Evolutionary conservation across 2,329 filamentous ascomycete genomes (phyloP).

Genomic region (Calonectria ilicicola): DNA sequence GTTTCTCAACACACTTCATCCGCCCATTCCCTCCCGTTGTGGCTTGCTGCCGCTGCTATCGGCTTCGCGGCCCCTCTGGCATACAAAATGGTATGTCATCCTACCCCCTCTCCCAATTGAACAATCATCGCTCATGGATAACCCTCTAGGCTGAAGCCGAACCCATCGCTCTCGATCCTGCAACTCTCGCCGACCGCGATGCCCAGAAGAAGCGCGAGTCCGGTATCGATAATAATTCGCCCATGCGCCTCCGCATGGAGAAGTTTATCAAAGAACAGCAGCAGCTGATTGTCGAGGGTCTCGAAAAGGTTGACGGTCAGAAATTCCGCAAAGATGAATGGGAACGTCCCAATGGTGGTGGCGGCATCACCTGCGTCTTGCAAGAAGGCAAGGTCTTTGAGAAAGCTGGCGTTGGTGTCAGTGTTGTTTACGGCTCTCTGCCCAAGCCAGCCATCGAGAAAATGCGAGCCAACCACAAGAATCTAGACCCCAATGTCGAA

Average conservation of each 20-base stretch:
- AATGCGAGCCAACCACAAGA: conserved; percentile 97
- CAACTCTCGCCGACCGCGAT: conserved; percentile 88
- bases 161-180: conserved; percentile 65
- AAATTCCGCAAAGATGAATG: conserved; percentile 88
- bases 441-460: conserved; percentile 88
- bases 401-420: conserved; percentile 96
- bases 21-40: conserved; percentile 37
- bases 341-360: conserved; percentile 88
- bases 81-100: conserved; percentile 67
- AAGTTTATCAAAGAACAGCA: conserved; percentile 95
- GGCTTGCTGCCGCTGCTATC: conserved; percentile 56
- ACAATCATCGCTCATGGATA: conserved; percentile 28
- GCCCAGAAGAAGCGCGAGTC: conserved; percentile 80
- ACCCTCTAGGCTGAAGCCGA: conserved; percentile 54
- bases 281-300: conserved; percentile 83
- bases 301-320: conserved; percentile 86
- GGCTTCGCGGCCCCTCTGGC: conserved; percentile 64
- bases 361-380: conserved; percentile 92
- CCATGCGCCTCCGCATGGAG: conserved; percentile 98
- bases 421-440: conserved; percentile 91
- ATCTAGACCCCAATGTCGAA: conserved; percentile 81
- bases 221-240: conserved; percentile 77
- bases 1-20: conserved; percentile 34
- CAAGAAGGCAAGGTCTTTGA: conserved; percentile 98
- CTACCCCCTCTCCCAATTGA: background rate